Conservation (phyloP, 768 basidiomycete species). For the Cubamyces lactineus region DNA sequence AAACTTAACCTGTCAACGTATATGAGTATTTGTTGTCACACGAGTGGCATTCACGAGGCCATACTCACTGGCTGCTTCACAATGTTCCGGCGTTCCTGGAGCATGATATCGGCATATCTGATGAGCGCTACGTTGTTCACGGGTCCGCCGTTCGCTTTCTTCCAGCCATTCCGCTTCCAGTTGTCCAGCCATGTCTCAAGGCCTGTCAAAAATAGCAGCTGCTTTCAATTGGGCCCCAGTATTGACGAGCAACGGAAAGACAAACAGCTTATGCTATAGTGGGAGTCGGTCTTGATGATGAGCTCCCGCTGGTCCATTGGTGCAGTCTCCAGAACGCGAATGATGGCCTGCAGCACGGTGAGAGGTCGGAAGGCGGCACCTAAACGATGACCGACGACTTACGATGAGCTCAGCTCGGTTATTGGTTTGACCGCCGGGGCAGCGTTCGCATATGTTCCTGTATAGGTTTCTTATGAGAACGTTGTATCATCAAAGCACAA, state of each 20-base stretch:
- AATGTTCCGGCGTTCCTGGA: constrained; percentile 50
- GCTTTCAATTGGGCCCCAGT: constrained; percentile 12
- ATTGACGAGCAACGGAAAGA: background rate
- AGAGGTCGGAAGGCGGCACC: background rate
- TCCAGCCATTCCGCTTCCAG: constrained; percentile 64
- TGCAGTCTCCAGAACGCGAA: constrained; percentile 77
- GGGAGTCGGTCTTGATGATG: constrained; percentile 82
- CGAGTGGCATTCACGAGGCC: background rate
- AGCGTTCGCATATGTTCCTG: constrained; percentile 82
- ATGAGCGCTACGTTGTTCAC: constrained; percentile 77
- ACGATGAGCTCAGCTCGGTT: constrained; percentile 89
- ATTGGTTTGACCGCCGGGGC: constrained; percentile 83
- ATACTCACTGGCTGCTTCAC: constrained; percentile 55
- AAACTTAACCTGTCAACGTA: constrained; percentile 53
- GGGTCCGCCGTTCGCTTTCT: constrained; percentile 46
- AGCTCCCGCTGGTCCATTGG: constrained; percentile 58
- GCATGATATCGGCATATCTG: constrained; percentile 65
- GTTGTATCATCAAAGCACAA: background rate
- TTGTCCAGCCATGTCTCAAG: constrained; percentile 62
- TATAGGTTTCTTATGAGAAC: background rate
- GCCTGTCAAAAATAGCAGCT: constrained; percentile 45
- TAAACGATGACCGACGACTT: constrained; percentile 31
- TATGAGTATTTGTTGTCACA: background rate
- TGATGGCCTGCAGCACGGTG: constrained; percentile 65
- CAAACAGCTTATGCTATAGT: constrained; percentile 79